Base-by-base conservation (phyloP, 2,329 filamentous ascomycete species). In the Penicillium sp. region DNA sequence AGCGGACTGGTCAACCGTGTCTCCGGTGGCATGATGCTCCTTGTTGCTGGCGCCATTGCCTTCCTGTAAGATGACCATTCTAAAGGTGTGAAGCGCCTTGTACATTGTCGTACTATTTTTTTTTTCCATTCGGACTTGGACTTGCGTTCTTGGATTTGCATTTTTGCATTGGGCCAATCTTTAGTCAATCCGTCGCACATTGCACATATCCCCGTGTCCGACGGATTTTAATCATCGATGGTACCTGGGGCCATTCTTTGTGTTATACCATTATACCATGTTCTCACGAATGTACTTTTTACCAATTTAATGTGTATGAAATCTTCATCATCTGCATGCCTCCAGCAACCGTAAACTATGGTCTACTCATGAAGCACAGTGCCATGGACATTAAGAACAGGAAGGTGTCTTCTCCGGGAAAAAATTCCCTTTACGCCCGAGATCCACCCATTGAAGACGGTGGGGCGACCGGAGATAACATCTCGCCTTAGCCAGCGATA, bases 11-110 rank as follows among this genome's bases (percentile, higher is more conserved):
- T 55, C 41, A 65, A 70, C 61, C 67, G 66, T 36, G 67, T 71
- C 21, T 71, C 72, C 21, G 66, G 66, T 43, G 64, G 67, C 43
- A 56, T 74, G 60, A 43, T 73, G 49, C 72, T 69, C 42, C 48
- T 70, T 45, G 66, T 69, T 21, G 60, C 70, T 39, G 73, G 65
- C 53, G 64, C 62, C 26, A 53, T 70, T 47, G 70, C 66, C 29
- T 51, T 74, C 47, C 44, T 74, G 57, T 75, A 72, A 67, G 57
- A 42, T 47, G 34, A 13, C 36, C 24, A 26, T 26, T 26, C 24
- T 26, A 26, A 6, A 26, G 24, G 24, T 29, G 44, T 41, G 16
- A 28, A 18, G 16, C 16, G 43, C n/a, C 15, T 13, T 49, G 41
- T 43, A 49, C 21, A 44, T 18, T 38, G 16, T 38, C 38, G 44